These are phyloP conservation scores for Moesziomyces sp. DNA, from an alignment of 1,284 basidiomycete genomes.

Conservation along the genomic window DNA sequence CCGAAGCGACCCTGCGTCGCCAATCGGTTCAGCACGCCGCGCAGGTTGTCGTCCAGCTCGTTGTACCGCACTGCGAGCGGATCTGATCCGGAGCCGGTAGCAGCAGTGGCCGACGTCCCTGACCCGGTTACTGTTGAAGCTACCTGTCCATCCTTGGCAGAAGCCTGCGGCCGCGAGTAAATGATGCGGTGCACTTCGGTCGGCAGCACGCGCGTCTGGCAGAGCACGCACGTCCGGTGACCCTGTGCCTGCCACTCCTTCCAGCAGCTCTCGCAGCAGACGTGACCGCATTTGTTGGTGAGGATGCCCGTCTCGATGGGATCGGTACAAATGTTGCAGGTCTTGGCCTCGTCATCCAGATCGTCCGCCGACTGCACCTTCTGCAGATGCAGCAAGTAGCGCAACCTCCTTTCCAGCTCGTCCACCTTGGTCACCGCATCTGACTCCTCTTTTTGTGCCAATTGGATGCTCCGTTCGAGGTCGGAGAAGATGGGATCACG, in stretches of 20 bases:
- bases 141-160: conserved; percentile 9
- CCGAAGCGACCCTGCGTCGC: conserved; percentile 53
- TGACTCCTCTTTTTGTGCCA: conserved; percentile 46
- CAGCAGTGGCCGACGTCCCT: background rate
- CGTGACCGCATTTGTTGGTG: conserved; percentile 59
- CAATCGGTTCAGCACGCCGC: conserved; percentile 23
- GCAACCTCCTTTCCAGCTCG: conserved; percentile 47
- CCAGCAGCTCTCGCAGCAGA: conserved; percentile 62
- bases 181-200: conserved; percentile 60
- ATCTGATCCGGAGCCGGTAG: background rate
- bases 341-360: conserved; percentile 46
- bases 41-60: conserved; percentile 34
- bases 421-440: conserved; percentile 35
- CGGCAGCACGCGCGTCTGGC: conserved; percentile 53
- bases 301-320: conserved; percentile 57
- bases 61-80: conserved; percentile 27
- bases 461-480: conserved; percentile 28
- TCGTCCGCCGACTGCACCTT: conserved; percentile 46
- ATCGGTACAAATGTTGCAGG: conserved; percentile 63
- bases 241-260: conserved; percentile 58
- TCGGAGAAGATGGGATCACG: conserved; percentile 48
- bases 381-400: conserved; percentile 58
- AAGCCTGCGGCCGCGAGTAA: conserved; percentile 25
- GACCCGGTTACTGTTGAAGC: conserved; percentile 1
- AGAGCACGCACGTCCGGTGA: conserved; percentile 56